Percentiles rank a stretch among this genome's conserved stretches.
These are phyloP conservation scores for Dysphania ambrosioides DNA, from an alignment of 148 eudicot genomes.

Conservation along the genomic window DNA sequence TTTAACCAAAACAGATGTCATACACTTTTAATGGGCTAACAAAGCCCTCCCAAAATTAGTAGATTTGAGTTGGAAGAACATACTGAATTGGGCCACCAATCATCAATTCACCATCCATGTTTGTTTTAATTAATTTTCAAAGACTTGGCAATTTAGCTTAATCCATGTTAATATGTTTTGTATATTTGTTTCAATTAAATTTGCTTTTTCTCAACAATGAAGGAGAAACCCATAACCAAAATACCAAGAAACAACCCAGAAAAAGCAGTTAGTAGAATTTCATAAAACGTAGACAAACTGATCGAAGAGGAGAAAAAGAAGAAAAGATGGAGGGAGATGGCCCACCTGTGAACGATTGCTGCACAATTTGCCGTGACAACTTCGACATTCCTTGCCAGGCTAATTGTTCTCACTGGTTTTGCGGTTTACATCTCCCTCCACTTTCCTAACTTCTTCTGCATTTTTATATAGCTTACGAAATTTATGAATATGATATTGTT, in stretches of 20 bases:
- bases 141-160: background rate
- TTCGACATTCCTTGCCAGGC: constrained; percentile 85
- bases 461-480: background rate
- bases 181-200: too few relatives aligned
- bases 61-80: too few relatives aligned
- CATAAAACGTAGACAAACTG: background rate
- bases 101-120: too few relatives aligned
- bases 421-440: constrained; percentile 47
- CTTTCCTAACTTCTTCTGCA: background rate
- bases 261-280: background rate
- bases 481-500: background rate
- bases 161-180: background rate
- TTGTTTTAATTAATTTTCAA: background rate
- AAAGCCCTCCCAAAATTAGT: too few relatives aligned
- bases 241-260: background rate
- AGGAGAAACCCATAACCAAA: background rate
- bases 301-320: background rate
- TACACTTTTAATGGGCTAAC: too few relatives aligned
- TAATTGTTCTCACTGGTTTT: constrained; percentile 97
- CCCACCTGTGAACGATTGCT: constrained; percentile 61
- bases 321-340: constrained; percentile 26
- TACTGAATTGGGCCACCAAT: background rate
- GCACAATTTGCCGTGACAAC: constrained; percentile 73
- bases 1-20: too few relatives aligned
- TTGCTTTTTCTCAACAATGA: constrained; percentile 12